Base-by-base conservation (phyloP, 805 yeast species). In the Wickerhamiella shivajii region DNA sequence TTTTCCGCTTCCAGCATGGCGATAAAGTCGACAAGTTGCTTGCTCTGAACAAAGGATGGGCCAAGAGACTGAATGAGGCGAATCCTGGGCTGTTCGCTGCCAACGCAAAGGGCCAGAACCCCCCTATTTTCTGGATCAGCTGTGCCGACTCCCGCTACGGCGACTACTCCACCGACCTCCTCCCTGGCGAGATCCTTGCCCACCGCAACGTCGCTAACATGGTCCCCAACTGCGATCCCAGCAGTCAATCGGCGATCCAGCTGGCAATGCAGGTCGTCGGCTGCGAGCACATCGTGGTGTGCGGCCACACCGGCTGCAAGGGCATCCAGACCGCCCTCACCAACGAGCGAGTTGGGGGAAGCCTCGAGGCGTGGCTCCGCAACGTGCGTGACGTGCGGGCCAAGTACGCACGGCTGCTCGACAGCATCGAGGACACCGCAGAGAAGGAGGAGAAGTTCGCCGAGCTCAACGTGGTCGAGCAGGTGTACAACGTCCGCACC, bases 231-330 rank as follows among this genome's bases (percentile, higher is more conserved):
- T 69, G 71, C 36, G 96, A 87, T 53, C 59, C 77, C 28, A 68
- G 83, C 25, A 65, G 77, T 13, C 72, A 71, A 51, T 75, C 93
- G 0, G 84, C 84, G 2, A 60, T 87, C 19, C 94, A 85, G 55
- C 81, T 80, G 49, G 93, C 94, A 4, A 71, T 87, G 44, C 84
- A 80, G 44, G 81, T 76, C 10, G 63, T 85, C 39, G 77, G 78
- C 49, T 92, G 87, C 24, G 67, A 65, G 43, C 81, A 79, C 50
- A 72, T 85, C 33, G 66, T 85, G 36, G 77, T 85, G 5, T 80
- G 94, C 57, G 97, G 96, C 3, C 97, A 85, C 57, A 77, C 90
- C 20, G 93, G 81, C 55, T 85, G 97, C 64, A 95, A 94, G 31
- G 96, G 95, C 19, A 71, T 81, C 32, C 72, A 79, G 71, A 83